These are phyloP conservation scores for Populus tremula DNA, from an alignment of 345 rosid genomes.

Conservation along the genomic window DNA sequence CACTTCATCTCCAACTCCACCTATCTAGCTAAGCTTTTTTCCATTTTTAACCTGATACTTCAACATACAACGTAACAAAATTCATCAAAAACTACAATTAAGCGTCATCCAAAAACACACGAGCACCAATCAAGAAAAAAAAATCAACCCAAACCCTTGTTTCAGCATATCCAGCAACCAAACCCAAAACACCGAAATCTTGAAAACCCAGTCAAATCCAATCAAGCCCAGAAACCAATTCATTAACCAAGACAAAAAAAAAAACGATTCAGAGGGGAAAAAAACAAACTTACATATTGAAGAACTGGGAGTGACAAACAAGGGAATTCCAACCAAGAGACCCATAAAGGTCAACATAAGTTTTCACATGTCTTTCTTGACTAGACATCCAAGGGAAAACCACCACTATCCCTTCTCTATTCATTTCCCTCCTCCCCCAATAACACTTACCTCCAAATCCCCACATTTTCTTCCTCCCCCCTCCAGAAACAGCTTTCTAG, in stretches of 20 bases:
- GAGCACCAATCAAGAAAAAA: neutral
- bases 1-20: neutral
- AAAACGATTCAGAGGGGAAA: neutral
- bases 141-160: neutral
- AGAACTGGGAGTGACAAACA: constrained; percentile 80
- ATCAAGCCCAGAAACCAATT: neutral
- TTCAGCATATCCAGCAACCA: neutral
- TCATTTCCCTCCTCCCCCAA: constrained; percentile 61
- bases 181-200: neutral
- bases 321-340: constrained; percentile 73
- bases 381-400: constrained; percentile 89
- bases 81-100: neutral
- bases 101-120: neutral
- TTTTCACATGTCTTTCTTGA: constrained; percentile 65
- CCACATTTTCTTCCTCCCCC: constrained; percentile 47
- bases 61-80: neutral
- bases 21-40: neutral
- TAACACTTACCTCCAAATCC: constrained; percentile 77
- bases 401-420: constrained; percentile 61
- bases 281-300: constrained; percentile 53
- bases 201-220: neutral
- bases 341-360: constrained; percentile 59
- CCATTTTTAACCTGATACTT: neutral
- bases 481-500: neutral
- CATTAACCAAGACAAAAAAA: neutral